phyloP scores from a whole-genome alignment of 495 filamentous ascomycete species.

The Rostrohypoxylon terebratum region DNA sequence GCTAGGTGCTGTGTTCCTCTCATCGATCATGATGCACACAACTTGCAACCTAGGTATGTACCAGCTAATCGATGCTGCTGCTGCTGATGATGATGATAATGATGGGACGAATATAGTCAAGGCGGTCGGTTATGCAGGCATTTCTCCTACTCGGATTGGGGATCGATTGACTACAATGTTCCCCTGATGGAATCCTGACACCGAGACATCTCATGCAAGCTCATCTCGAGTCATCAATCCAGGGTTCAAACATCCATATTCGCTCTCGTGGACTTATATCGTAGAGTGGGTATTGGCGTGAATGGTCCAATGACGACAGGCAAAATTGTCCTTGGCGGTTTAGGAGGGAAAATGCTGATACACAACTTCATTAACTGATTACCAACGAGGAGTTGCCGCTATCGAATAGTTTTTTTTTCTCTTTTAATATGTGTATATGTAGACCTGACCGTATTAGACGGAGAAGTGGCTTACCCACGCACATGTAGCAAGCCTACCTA shows the following conservation, averaged over 20 bases:
- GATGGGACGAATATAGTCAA: constrained; percentile 28
- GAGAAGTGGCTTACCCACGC: constrained; percentile 4
- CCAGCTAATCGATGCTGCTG: too few species aligned
- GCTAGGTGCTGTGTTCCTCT: neutral
- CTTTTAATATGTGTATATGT: neutral
- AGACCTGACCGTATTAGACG: neutral
- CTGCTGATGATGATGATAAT: constrained; percentile 4
- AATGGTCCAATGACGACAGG: constrained; percentile 33
- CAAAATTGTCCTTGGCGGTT: constrained; percentile 16
- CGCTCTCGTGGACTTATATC: constrained; percentile 22
- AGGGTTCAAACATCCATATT: constrained; percentile 28
- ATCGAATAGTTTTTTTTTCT: constrained; percentile 17
- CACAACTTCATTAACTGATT: constrained; percentile 20
- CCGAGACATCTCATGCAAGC: constrained; percentile 44
- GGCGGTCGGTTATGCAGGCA: constrained; percentile 34
- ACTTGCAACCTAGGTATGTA: neutral
- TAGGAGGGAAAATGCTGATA: constrained; percentile 21
- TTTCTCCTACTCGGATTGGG: constrained; percentile 35
- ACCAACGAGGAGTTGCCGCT: constrained; percentile 14
- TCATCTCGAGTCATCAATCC: constrained; percentile 40
- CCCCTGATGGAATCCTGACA: constrained; percentile 44
- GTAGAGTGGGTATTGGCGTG: constrained; percentile 29
- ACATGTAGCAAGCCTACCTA: neutral
- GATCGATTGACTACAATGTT: constrained; percentile 32
- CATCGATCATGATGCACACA: constrained; percentile 41